Percentiles rank a stretch among this genome's conserved stretches.
Conservation (phyloP, 345 rosid genomes). For the Excoecaria agallocha region DNA sequence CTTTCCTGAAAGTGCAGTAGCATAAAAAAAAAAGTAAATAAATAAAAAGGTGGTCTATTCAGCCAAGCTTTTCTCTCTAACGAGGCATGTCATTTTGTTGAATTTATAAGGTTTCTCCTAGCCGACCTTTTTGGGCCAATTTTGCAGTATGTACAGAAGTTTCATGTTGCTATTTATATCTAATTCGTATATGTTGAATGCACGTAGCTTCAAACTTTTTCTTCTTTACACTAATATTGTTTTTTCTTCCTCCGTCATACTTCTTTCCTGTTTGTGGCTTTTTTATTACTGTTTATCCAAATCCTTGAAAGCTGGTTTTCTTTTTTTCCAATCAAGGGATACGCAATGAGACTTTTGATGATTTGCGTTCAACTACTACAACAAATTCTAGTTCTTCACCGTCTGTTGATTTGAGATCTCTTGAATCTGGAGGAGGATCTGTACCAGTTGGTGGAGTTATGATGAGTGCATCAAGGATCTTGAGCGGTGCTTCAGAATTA, state of each 20-base stretch:
- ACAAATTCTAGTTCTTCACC: constrained; percentile 48
- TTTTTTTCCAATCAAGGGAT: constrained; percentile 47
- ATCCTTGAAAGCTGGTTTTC: constrained; percentile 18
- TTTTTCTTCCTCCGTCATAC: too few relatives aligned
- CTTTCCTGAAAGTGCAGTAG: neutral
- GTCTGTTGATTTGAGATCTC: constrained; percentile 50
- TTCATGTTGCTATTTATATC: neutral
- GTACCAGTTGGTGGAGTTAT: constrained; percentile 44
- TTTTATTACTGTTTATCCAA: constrained; percentile 9
- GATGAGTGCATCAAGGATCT: constrained; percentile 47
- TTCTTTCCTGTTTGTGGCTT: constrained; percentile 11
- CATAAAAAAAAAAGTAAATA: neutral
- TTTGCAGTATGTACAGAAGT: neutral
- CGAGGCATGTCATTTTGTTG: neutral
- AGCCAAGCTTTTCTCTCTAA: neutral
- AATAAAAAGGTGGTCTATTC: too few relatives aligned
- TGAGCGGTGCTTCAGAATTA: constrained; percentile 69
- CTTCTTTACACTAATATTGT: too few relatives aligned
- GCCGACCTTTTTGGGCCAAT: neutral
- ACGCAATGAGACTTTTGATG: constrained; percentile 70
- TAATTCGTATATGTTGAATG: constrained; percentile 4
- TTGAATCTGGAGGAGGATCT: constrained; percentile 60
- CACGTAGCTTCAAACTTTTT: neutral
- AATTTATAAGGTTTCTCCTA: neutral
- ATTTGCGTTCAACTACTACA: constrained; percentile 59